Conservation (phyloP, 2,329 filamentous ascomycete species). For the Trichoderma gracile region DNA sequence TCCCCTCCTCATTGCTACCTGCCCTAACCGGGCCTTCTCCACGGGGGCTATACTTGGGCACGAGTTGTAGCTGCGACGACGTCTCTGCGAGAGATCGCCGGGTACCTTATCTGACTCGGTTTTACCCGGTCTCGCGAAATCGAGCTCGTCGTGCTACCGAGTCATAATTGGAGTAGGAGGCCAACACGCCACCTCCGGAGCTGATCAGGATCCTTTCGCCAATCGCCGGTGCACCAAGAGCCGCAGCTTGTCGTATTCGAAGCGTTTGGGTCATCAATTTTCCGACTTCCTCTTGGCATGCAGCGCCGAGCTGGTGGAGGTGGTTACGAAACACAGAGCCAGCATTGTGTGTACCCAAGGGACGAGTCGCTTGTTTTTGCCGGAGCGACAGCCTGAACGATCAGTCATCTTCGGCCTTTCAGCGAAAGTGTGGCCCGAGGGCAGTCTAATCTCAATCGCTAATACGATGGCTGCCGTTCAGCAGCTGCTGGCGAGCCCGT, state of each 20-base stretch:
- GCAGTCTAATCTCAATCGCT: not conserved
- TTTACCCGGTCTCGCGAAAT: conserved; percentile 3
- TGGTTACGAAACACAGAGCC: conserved; percentile 14
- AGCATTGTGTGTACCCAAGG: not conserved
- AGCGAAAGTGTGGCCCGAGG: not conserved
- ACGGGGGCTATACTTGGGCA: conserved; percentile 5
- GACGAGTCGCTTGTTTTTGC: conserved; percentile 18
- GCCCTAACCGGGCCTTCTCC: conserved; percentile 17
- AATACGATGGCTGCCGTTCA: conserved; percentile 43
- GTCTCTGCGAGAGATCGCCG: not conserved
- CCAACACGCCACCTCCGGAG: not conserved
- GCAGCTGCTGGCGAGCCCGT: conserved; percentile 40
- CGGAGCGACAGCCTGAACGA: not conserved
- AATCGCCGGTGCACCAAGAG: not conserved
- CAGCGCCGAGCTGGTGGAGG: conserved; percentile 11
- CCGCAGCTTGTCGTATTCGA: not conserved
- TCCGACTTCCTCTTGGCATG: conserved; percentile 14
- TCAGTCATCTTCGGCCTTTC: not conserved
- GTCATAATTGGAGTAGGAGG: not conserved
- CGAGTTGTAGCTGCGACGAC: not conserved
- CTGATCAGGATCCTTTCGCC: conserved; percentile 5
- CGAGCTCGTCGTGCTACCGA: not conserved
- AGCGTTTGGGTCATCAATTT: not conserved
- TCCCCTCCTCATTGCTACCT: conserved; percentile 13
- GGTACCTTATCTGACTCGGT: not conserved